Base-by-base conservation (phyloP, 306 rosid species). In the Lathyrus aphaca region DNA sequence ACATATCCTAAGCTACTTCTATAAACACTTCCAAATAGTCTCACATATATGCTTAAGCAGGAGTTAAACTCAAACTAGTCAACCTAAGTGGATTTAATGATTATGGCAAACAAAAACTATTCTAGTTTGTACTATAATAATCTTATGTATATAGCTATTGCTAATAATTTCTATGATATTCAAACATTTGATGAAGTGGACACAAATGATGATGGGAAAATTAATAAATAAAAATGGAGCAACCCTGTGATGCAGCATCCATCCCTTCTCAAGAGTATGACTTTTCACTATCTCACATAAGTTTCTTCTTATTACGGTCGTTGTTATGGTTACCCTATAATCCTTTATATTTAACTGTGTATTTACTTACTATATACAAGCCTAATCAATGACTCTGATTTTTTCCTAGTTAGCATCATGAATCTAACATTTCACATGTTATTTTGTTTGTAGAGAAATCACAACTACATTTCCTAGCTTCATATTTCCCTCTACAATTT, bases 181-280 rank as follows among this genome's bases (percentile, higher is more conserved):
- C 51, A 91, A 95, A 91, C 97, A 74, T 91, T 88, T 48, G 88
- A 88, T 61, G 96, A 88, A 80, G 97, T 95, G 54, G 97, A 91
- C 64, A 88, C 96, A 27, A 91, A 91, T 74, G 91, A 86, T 40
- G 97, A 91, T 62, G 97, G 97, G 48, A 88, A 76, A 82, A 91
- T 91, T 50, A 96, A 91, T 84, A 86, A 85, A 81, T 93, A 91
- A 71, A 96, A 91, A 83, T 91, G 97, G 97, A 73, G 82, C 68
- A 82, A 43, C 79, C 91, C 88, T 71, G 97, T 88, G 38, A 54
- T 64, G 73, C 83, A 78, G 17, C 96, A 91, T 77, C 97, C 96
- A 16, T 88, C 96, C 49, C 96, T 91, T 79, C 74, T 91, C 68
- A 91, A 86, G 77, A 91, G 86, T 40, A 91, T 91, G 96, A 88